These are phyloP conservation scores for Pyricularia sp. DNA, from an alignment of 2,329 filamentous ascomycete genomes.

Conservation along the genomic window DNA sequence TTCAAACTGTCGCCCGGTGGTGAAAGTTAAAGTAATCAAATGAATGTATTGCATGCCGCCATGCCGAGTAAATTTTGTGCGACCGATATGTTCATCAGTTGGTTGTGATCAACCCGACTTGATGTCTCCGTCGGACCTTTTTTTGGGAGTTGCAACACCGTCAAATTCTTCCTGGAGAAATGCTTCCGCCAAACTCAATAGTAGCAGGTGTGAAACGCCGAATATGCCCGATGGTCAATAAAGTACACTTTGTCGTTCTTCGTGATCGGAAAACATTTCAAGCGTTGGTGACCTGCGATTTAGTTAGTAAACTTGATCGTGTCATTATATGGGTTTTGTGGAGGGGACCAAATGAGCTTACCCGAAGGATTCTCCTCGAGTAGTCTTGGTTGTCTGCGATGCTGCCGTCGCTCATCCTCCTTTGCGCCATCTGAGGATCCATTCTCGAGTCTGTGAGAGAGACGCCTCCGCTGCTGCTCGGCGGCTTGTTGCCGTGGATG, in stretches of 20 bases:
- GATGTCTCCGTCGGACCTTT: not conserved
- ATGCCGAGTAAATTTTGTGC: not conserved
- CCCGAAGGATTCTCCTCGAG: constrained; percentile 88
- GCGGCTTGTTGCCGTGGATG: constrained; percentile 50
- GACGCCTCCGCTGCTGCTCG: constrained; percentile 47
- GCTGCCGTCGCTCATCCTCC: constrained; percentile 83
- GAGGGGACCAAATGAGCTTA: constrained; percentile 23
- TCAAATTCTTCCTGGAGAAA: constrained; percentile 8
- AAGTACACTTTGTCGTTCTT: constrained; percentile 28
- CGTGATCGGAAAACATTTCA: constrained; percentile 25
- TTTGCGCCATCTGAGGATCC: constrained; percentile 72
- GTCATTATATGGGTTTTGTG: not conserved
- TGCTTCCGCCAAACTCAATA: constrained; percentile 12
- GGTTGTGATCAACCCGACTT: not conserved
- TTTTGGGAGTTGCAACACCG: constrained; percentile 6
- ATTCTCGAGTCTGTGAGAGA: constrained; percentile 74
- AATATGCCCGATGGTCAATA: constrained; percentile 22
- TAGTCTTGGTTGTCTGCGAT: constrained; percentile 97
- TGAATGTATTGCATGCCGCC: not conserved
- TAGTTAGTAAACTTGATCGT: constrained; percentile 9
- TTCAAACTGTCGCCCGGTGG: not conserved
- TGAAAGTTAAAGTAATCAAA: not conserved
- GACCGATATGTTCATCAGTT: not conserved
- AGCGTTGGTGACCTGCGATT: constrained; percentile 40
- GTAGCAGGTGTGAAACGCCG: constrained; percentile 20